Conservation (phyloP, 2,329 filamentous ascomycete species). For the Ilyonectria destructans region DNA sequence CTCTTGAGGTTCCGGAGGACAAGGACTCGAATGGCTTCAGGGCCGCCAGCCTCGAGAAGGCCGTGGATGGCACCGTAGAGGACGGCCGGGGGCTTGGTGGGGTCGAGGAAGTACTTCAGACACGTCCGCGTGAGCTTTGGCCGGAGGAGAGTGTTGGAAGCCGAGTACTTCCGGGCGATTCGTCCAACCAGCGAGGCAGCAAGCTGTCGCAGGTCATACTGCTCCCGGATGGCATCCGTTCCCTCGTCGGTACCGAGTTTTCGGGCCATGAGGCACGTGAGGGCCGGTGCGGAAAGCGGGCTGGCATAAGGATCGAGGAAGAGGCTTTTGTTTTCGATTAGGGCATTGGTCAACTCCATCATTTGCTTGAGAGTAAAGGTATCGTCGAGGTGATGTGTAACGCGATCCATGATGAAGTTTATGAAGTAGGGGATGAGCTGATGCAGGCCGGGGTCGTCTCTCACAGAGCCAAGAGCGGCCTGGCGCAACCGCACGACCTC, state of each 20-base stretch:
- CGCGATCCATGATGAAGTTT: conserved; percentile 95
- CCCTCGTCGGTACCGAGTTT: conserved; percentile 78
- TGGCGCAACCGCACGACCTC: conserved; percentile 80
- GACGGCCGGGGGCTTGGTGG: conserved; percentile 84
- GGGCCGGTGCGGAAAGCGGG: conserved; percentile 84
- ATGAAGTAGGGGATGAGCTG: conserved; percentile 97
- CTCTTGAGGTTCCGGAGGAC: conserved; percentile 71
- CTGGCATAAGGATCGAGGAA: conserved; percentile 77
- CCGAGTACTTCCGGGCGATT: conserved; percentile 86
- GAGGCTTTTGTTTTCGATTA: conserved; percentile 87
- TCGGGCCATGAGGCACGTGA: conserved; percentile 89
- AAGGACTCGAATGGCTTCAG: conserved; percentile 71
- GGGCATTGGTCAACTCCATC: conserved; percentile 89
- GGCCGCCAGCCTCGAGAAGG: conserved; percentile 82
- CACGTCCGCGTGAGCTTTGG: conserved; percentile 94
- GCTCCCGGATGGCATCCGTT: conserved; percentile 68
- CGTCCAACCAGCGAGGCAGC: conserved; percentile 86
- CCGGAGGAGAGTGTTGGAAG: conserved; percentile 85
- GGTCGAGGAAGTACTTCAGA: conserved; percentile 92
- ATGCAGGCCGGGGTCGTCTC: conserved; percentile 92
- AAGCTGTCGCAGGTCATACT: conserved; percentile 88
- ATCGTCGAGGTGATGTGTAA: conserved; percentile 94
- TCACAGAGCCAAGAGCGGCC: conserved; percentile 88
- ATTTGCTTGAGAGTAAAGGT: conserved; percentile 91
- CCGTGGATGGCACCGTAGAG: conserved; percentile 93